Evolutionary conservation across 2,329 filamentous ascomycete genomes (phyloP).

Genomic region (Microdochium trichocladiopsis): DNA sequence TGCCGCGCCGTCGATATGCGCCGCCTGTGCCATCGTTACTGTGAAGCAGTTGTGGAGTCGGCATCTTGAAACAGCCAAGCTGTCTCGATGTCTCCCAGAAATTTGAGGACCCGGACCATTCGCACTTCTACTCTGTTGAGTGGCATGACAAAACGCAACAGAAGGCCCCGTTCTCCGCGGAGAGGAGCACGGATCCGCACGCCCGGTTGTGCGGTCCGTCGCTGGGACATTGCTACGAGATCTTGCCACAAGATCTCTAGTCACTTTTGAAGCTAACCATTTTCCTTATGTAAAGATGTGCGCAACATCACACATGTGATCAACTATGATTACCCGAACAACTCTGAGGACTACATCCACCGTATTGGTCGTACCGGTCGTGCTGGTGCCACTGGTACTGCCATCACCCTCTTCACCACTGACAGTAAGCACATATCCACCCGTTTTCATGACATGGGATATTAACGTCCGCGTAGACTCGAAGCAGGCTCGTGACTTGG

Average conservation of each 20-base stretch:
- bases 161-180: conserved; percentile 52
- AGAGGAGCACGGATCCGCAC: conserved; percentile 45
- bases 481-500: conserved; percentile 94
- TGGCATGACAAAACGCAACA: conserved; percentile 50
- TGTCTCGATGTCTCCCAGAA: conserved; percentile 51
- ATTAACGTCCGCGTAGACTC: conserved; percentile 55
- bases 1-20: conserved; percentile 50
- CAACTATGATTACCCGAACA: conserved; percentile 99
- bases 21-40: conserved; percentile 34
- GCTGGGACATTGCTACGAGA: conserved; percentile 57
- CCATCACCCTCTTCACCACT: conserved; percentile 98
- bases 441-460: background rate
- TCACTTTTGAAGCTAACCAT: conserved; percentile 73
- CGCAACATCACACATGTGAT: conserved; percentile 99
- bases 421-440: conserved; percentile 69
- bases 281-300: conserved; percentile 74
- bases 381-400: conserved; percentile 89
- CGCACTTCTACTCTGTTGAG: conserved; percentile 38
- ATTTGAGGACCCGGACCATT: conserved; percentile 48
- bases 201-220: conserved; percentile 37
- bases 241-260: conserved; percentile 40
- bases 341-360: conserved; percentile 97
- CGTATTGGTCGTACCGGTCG: conserved; percentile 94
- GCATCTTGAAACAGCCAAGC: conserved; percentile 75
- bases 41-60: conserved; percentile 72